Evolutionary conservation across 2,329 filamentous ascomycete species (phyloP), one percentile per base, ranked within the genome.

Genomic region (Phaeophleospora eucalypticola): DNA sequence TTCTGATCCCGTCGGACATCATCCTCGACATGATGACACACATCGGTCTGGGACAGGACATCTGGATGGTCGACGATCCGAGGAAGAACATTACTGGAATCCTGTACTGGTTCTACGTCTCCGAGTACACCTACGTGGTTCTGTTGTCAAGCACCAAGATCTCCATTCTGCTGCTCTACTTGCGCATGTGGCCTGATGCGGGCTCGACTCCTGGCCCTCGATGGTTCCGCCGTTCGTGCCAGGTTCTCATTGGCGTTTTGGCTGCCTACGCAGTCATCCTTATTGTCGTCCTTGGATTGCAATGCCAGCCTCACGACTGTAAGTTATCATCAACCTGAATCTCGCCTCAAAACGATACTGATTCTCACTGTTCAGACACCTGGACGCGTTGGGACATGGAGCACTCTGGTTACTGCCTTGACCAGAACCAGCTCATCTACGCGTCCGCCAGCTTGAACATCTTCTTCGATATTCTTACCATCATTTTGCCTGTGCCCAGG

Each of bases 401-500:
- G 24, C 24, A 29, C 12, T 12, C 6, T 12, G 57, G 57, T 4
- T 34, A 45, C n/a, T 59, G 57, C 50, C 45, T 56, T 45, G 46
- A 58, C 39, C 29, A 45, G 10, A 45, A 54, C 15, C 52, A 48
- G 6, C 49, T 52, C 16, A 52, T 56, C 20, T 54, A 46, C 43
- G 51, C 54, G 2, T 49, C 47, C n/a, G 47, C 52, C 7, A 43
- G 36, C 14, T 33, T 52, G 33, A 60, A 58, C 43, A 57, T 58
- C 33, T 34, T 44, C 37, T 52, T 56, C 33, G 57, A 60, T 18
- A 16, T 58, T 7, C 19, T 48, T 17, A 48, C 52, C 32, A 56
- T 58, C 41, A n/a, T 54, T 15, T 45, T 60, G 2, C 57, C 57
- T 10, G 46, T 60, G n/a, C 57, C 57, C 15, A 46, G 48, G 3